phyloP scores from a whole-genome alignment of 129 eudicot species.

The Cynara cardunculus region DNA sequence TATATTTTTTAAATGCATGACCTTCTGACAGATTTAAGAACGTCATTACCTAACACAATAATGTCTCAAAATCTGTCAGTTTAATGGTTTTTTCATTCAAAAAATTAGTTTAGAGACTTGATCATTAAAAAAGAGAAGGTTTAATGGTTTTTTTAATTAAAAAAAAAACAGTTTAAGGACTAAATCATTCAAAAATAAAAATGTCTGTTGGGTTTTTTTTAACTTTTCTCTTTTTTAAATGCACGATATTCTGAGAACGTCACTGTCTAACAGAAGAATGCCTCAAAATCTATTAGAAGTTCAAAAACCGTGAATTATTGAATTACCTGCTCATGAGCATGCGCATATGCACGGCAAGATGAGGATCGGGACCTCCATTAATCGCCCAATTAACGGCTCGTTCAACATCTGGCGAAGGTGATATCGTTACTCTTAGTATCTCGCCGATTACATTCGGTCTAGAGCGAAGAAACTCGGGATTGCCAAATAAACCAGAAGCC shows the following conservation, averaged over 20 bases:
- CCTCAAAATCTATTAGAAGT: neutral
- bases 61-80: too few species aligned
- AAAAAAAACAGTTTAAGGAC: too few species aligned
- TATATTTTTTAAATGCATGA: neutral
- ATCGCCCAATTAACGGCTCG: conserved; percentile 46
- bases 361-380: conserved; percentile 46
- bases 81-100: too few species aligned
- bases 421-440: conserved; percentile 46
- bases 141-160: too few species aligned
- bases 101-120: too few species aligned
- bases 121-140: too few species aligned
- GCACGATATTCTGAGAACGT: neutral
- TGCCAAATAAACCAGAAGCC: conserved; percentile 41
- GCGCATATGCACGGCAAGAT: conserved; percentile 60
- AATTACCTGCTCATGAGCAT: conserved; percentile 62
- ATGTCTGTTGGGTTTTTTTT: too few species aligned
- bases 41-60: too few species aligned
- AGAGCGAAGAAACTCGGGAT: conserved; percentile 32
- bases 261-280: neutral
- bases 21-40: neutral
- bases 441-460: conserved; percentile 60
- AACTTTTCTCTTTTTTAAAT: too few species aligned
- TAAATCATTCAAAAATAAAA: too few species aligned
- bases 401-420: conserved; percentile 50
- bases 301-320: neutral